phyloP scores from a whole-genome alignment of 2,329 filamentous ascomycete genomes.

The Aspergillus candidus region DNA sequence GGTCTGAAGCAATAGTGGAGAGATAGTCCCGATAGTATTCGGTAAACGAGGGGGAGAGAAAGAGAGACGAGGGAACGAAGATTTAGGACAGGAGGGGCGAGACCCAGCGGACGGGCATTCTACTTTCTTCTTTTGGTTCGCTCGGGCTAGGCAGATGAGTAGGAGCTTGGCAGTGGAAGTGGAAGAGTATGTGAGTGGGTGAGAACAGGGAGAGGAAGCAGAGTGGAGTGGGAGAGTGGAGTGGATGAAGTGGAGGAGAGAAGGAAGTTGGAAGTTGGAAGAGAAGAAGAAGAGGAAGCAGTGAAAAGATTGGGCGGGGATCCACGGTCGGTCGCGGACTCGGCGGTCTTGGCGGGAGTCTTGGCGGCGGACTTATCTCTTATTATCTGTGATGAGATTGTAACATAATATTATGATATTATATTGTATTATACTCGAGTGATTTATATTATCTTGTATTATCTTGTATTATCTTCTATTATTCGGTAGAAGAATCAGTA shows the following conservation, averaged over 20 bases:
- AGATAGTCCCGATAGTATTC: not conserved
- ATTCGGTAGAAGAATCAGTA: too few relatives aligned
- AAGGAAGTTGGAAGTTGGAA: not conserved
- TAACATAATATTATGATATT: too few relatives aligned
- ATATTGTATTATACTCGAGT: too few relatives aligned
- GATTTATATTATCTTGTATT: too few relatives aligned
- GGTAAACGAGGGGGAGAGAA: constrained; percentile 1
- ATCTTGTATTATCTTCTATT: too few relatives aligned
- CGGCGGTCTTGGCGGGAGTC: constrained; percentile 1
- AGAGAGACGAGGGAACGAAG: too few relatives aligned
- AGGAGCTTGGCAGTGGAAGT: too few relatives aligned
- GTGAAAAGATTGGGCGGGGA: constrained; percentile 4
- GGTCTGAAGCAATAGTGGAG: constrained; percentile 1
- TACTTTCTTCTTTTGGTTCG: not conserved
- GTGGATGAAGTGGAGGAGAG: constrained; percentile 1
- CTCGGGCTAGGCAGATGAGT: too few relatives aligned
- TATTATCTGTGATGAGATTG: too few relatives aligned
- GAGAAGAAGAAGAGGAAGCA: constrained; percentile 5
- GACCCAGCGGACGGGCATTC: constrained; percentile 7
- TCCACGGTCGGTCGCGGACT: constrained; percentile 9
- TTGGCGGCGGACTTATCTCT: constrained; percentile 9
- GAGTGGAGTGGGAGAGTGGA: constrained; percentile 8
- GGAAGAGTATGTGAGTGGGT: too few relatives aligned
- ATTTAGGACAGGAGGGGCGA: constrained; percentile 11
- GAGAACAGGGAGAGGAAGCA: not conserved